Evolutionary conservation across 2,329 filamentous ascomycete genomes (phyloP), one percentile per base, ranked within the genome.

Genomic region (Emmonsia crescens): DNA sequence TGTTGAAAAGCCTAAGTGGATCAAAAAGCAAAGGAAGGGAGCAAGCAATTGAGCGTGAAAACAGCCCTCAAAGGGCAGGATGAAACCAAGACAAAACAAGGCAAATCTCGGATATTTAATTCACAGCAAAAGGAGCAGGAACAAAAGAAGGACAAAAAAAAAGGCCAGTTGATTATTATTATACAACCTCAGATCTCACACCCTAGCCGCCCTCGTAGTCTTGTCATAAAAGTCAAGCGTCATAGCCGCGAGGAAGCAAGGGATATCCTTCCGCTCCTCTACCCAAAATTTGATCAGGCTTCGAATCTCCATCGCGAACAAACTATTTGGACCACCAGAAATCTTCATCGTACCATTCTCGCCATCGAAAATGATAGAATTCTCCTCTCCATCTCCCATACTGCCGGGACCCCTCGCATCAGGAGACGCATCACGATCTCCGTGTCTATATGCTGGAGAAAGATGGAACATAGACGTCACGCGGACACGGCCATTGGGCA

Each of bases 281-380:
- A 97, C 93, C 93, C 94, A 99, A 74, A 96, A 97, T 66, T 91
- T 88, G 70, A 96, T 93, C 73, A 92, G 84, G 70, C 90, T 88
- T 66, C 83, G 83, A 65, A 99, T 96, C 74, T 91, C 87, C 61
- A 84, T 78, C 1, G 92, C 94, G 75, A 99, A 99, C 14, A 85
- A 82, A 71, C 90, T 95, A 71, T 89, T 84, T 1, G 91, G 89
- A 0, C 94, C 94, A 1, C 94, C 94, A 40, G 88, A 89, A 62
- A 99, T 89, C 81, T 99, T 99, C 94, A 99, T 99, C 0, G 92
- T 96, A 8, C 93, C 94, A 62, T 89, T 86, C 77, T 96, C 91
- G 59, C 91, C 91, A 74, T 96, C 91, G 73, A 96, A 96, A 0
- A 96, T 85, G 54, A 86, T 85, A 5, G 78, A 82, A 64, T 85